Evolutionary conservation across 805 yeast species (phyloP), one percentile per base, ranked within the genome.

Genomic region (Metschnikowia rubicola): DNA sequence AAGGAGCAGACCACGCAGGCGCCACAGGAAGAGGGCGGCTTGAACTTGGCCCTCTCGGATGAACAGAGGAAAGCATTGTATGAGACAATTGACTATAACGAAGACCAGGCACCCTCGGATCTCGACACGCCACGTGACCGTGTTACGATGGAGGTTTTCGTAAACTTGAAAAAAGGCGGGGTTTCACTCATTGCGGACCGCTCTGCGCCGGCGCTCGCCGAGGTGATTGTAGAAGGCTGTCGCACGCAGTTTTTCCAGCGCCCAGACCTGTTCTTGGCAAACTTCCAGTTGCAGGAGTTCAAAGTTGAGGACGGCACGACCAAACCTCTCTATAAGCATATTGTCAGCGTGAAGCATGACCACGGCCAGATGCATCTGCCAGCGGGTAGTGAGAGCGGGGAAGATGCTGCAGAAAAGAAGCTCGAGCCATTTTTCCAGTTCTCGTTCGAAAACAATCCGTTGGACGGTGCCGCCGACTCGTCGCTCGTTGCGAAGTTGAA

Each of bases 31-130:
- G 78, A 57, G 7, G 61, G 57, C 2, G 53, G 61, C 3, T 44
- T 61, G 31, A 65, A 65, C 39, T 52, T 72, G 32, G 57, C 57
- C 30, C 56, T 94, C 63, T 80, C 94, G 0, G 96, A 88, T 11
- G 96, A 90, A 55, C 97, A 94, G 60, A 77, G 88, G 52, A 77
- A 88, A 60, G 99, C 95, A 49, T 72, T 94, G 17, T 91, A 89
- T 60, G 96, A 88, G 50, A 96, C 97, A 0, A 91, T 94, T 53
- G 99, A 91, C 52, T 91, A 84, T 56, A 88, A 91, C 56, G 96
- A 91, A 51, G 66, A 73, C 17, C 72, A 77, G 41, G 58, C 74
- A 1, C 39, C 47, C 6, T 81, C 80, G 29, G 69, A 84, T 1
- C 67, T 82, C 7, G 84, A 86, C 48, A 59, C 86, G 2, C 96